phyloP scores from a whole-genome alignment of 2,329 filamentous ascomycete species.

The Davidsoniella eucalypti region DNA sequence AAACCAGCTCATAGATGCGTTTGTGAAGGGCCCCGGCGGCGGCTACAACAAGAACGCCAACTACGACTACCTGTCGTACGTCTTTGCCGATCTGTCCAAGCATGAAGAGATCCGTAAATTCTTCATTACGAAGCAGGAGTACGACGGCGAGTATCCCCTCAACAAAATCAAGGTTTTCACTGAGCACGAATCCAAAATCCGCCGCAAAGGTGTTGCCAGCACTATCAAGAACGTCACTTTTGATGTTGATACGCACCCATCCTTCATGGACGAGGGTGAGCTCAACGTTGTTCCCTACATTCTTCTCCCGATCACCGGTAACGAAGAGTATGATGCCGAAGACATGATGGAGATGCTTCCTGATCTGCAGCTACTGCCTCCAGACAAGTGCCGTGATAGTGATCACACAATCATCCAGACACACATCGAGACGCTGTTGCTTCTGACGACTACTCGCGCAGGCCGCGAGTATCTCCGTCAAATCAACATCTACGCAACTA shows the following conservation, averaged over 20 bases:
- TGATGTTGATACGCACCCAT: constrained; percentile 54
- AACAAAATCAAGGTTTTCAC: constrained; percentile 92
- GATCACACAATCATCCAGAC: constrained; percentile 65
- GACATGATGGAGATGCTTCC: constrained; percentile 76
- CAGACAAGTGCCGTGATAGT: constrained; percentile 72
- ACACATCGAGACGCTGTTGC: constrained; percentile 73
- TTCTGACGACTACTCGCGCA: constrained; percentile 63
- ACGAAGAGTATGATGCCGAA: constrained; percentile 75
- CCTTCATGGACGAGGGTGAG: constrained; percentile 52
- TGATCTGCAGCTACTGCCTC: constrained; percentile 75
- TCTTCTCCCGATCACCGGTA: constrained; percentile 71
- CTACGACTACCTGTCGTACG: constrained; percentile 85
- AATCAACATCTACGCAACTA: constrained; percentile 73
- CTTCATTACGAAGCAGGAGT: constrained; percentile 55
- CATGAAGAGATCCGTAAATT: constrained; percentile 58
- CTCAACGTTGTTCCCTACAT: constrained; percentile 79
- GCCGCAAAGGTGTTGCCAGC: constrained; percentile 84
- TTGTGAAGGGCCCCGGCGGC: constrained; percentile 78
- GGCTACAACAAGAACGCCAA: constrained; percentile 70
- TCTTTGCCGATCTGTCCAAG: constrained; percentile 86
- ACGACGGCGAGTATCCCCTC: constrained; percentile 73
- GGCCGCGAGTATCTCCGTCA: constrained; percentile 59
- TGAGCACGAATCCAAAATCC: constrained; percentile 66
- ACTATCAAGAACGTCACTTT: constrained; percentile 93
- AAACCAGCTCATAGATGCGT: constrained; percentile 87